Evolutionary conservation across 2,329 filamentous ascomycete species (phyloP).

Genomic region (Xylariaceae sp.): DNA sequence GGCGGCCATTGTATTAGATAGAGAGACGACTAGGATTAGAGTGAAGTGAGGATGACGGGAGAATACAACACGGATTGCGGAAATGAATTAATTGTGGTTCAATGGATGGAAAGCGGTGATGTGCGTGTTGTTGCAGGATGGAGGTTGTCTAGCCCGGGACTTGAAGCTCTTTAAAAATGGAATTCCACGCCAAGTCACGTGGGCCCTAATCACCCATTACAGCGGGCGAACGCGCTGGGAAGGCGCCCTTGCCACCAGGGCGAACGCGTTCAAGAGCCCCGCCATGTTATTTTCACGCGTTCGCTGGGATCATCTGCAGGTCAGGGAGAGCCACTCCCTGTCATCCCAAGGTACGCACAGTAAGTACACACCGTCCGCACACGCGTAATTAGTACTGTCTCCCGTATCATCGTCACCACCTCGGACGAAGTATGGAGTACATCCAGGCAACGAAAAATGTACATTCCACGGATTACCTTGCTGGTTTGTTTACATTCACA

Average conservation of each 20-base stretch:
- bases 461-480: no score
- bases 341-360: neutral
- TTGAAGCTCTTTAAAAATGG: constrained; percentile 25
- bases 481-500: no score
- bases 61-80: constrained; percentile 1
- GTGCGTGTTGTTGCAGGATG: constrained; percentile 20
- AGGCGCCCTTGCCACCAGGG: constrained; percentile 1
- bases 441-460: no score
- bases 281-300: constrained; percentile 27
- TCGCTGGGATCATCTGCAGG: constrained; percentile 2
- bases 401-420: no score
- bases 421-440: no score
- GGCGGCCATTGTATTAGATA: constrained; percentile 59
- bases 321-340: constrained; percentile 5
- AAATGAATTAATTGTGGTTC: constrained; percentile 11
- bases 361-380: neutral
- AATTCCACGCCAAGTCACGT: constrained; percentile 29
- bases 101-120: constrained; percentile 10
- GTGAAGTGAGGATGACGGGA: constrained; percentile 14
- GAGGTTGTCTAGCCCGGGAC: constrained; percentile 22
- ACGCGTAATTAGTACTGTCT: no score
- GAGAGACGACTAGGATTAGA: constrained; percentile 14
- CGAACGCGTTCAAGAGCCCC: constrained; percentile 20
- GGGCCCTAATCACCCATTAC: constrained; percentile 17
- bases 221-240: constrained; percentile 19